These are phyloP conservation scores for Tephrocybe sp. DNA, from an alignment of 768 basidiomycete genomes.

Conservation along the genomic window DNA sequence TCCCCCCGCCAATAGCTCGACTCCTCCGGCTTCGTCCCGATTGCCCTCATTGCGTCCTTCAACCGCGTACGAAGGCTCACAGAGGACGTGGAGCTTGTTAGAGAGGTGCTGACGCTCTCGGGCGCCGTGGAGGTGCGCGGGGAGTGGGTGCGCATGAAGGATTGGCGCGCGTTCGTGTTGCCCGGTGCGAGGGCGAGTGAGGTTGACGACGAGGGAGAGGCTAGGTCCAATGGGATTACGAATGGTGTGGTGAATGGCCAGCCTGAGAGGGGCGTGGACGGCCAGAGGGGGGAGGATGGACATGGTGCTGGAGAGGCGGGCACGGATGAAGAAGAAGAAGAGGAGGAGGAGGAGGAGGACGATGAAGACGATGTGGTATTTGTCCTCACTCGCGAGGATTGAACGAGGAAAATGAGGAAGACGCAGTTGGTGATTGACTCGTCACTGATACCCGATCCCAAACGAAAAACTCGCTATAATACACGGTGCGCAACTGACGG, in stretches of 20 bases:
- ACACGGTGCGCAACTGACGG: too few relatives aligned
- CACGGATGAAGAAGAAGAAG: too few relatives aligned
- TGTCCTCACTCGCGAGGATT: slow-evolving; percentile 45
- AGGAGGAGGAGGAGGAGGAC: slow-evolving; percentile 55
- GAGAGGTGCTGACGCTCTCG: slow-evolving; percentile 69
- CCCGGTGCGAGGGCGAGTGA: slow-evolving; percentile 59
- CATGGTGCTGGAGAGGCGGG: too few relatives aligned
- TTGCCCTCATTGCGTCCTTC: slow-evolving; percentile 82
- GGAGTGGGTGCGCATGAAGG: slow-evolving; percentile 67
- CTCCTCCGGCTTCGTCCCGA: slow-evolving; percentile 81
- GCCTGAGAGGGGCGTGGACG: slow-evolving; percentile 15
- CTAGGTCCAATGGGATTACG: background rate
- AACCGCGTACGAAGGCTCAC: slow-evolving; percentile 78
- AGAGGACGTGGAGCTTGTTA: slow-evolving; percentile 54
- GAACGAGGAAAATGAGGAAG: too few relatives aligned
- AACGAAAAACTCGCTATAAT: too few relatives aligned
- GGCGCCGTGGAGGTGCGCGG: slow-evolving; percentile 66
- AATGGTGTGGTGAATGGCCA: background rate
- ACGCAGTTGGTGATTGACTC: too few relatives aligned
- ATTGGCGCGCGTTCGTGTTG: slow-evolving; percentile 63
- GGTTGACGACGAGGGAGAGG: slow-evolving; percentile 29
- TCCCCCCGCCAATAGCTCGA: slow-evolving; percentile 87
- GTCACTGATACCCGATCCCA: too few relatives aligned
- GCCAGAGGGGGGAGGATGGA: slow-evolving; percentile 36
- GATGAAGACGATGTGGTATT: slow-evolving; percentile 81